Evolutionary conservation across 345 rosid genomes (phyloP).

Genomic region (Melaleuca quinquenervia): DNA sequence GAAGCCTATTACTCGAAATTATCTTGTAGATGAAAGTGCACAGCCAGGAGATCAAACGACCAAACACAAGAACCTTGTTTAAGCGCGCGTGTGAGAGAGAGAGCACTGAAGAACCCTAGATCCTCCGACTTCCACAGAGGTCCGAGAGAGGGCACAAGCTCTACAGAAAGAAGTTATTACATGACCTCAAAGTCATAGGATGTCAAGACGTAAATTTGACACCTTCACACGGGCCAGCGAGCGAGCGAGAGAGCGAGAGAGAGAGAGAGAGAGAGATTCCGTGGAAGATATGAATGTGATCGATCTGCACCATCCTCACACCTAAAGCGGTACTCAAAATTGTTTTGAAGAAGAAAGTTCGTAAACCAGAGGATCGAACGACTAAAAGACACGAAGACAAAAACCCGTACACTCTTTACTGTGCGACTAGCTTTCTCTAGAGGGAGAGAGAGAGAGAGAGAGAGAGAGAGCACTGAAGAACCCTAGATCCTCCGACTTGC

Average conservation of each 20-base stretch:
- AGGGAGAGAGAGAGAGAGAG: not conserved
- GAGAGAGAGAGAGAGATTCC: not conserved
- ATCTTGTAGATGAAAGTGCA: not conserved
- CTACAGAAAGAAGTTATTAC: not conserved
- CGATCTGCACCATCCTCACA: not conserved
- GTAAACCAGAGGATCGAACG: not conserved
- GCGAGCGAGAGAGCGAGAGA: not conserved
- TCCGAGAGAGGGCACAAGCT: not conserved
- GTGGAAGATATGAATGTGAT: not conserved
- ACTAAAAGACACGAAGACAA: not conserved
- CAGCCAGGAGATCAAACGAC: not conserved
- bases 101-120: not conserved
- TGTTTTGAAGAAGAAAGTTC: not conserved
- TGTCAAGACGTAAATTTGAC: not conserved
- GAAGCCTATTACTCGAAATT: not conserved
- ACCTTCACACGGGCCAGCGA: not conserved
- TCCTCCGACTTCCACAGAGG: not conserved
- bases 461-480: not conserved
- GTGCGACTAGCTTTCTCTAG: not conserved
- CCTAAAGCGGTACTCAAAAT: not conserved
- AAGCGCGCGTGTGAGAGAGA: not conserved
- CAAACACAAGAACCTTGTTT: not conserved
- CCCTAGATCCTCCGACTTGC: not conserved
- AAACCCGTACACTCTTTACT: not conserved
- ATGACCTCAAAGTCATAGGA: not conserved